Conservation (phyloP, 2,329 filamentous ascomycete genomes). For the Pyrenophora teres region DNA sequence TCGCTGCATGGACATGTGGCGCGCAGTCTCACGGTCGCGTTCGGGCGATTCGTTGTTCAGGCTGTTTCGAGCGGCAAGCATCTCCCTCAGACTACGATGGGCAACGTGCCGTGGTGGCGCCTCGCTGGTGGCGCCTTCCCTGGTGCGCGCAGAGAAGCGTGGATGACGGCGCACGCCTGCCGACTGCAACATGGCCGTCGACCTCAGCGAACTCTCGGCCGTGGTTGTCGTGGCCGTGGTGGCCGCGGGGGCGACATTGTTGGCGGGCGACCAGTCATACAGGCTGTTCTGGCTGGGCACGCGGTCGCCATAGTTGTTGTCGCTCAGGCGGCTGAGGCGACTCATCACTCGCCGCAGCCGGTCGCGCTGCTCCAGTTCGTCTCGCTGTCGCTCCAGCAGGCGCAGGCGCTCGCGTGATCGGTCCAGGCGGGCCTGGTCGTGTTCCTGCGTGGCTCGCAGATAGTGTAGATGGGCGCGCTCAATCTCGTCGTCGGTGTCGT, state of each 20-base stretch:
- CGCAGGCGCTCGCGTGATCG: conserved; percentile 32
- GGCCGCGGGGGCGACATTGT: conserved; percentile 17
- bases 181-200: conserved; percentile 49
- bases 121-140: conserved; percentile 44
- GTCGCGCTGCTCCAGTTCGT: conserved; percentile 49
- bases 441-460: conserved; percentile 51
- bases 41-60: conserved; percentile 14
- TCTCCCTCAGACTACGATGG: conserved; percentile 33
- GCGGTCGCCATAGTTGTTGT: conserved; percentile 56
- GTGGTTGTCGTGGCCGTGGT: conserved; percentile 18
- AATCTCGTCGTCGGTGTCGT: conserved; percentile 28
- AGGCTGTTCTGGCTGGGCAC: conserved; percentile 59
- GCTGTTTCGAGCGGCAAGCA: conserved; percentile 26
- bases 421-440: conserved; percentile 27
- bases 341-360: conserved; percentile 54
- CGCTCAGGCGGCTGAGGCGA: conserved; percentile 51
- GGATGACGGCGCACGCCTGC: conserved; percentile 44
- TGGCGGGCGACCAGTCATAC: conserved; percentile 65
- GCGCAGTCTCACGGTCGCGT: conserved; percentile 7
- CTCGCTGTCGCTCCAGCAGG: conserved; percentile 38
- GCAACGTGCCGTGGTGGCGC: conserved; percentile 28
- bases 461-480: conserved; percentile 23
- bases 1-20: conserved; percentile 13
- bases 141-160: conserved; percentile 45
- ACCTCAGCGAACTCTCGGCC: conserved; percentile 44